Base-by-base conservation (phyloP, 2,329 filamentous ascomycete genomes). In the Penicillium griseofulvum region DNA sequence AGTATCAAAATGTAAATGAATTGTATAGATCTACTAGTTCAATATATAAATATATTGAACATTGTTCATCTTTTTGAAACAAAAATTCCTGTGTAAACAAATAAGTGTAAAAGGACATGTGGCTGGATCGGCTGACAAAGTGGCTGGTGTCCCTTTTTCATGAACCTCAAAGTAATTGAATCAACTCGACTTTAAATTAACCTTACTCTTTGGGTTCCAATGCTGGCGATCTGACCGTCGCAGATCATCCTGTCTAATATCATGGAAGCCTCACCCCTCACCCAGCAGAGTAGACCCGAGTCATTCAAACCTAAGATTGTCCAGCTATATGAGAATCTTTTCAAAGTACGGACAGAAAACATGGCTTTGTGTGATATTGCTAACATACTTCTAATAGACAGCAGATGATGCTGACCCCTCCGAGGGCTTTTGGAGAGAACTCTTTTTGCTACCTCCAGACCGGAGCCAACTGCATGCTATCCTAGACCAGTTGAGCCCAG, bases 281-380 rank as follows among this genome's bases (percentile, higher is more conserved):
- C 92, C 54, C 91, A 95, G 76, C 91, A 97, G 81, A 85, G 86
- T 75, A 85, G 91, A 68, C 94, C 93, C 52, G 89, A 95, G 74
- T 85, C 88, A 38, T 97, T 99, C 72, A 89, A 95, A 76, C 93
- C 90, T 52, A 99, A 99, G 79, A 90, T 99, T 64, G 88, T 96
- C 57, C 83, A 89, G 73, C 85, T 97, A 49, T 99, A 99, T 76
- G 85, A 92, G 68, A 83, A 84, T 62, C 80, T 97, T 19, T 93
- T 97, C 80, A 77, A 76, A 66, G 82, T 84, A 74, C 54, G 69
- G 55, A 54, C 52, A 41, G 57, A 17, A 31, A 22, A 45, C 45
- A 52, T 39, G 34, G 2, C 49, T 45, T 36, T 54, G 7, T n/a
- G 19, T 14, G 16, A 29, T 53, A 45, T 46, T 46, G 39, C 57